phyloP scores from a whole-genome alignment of 805 yeast species.

The Candida corydali region DNA sequence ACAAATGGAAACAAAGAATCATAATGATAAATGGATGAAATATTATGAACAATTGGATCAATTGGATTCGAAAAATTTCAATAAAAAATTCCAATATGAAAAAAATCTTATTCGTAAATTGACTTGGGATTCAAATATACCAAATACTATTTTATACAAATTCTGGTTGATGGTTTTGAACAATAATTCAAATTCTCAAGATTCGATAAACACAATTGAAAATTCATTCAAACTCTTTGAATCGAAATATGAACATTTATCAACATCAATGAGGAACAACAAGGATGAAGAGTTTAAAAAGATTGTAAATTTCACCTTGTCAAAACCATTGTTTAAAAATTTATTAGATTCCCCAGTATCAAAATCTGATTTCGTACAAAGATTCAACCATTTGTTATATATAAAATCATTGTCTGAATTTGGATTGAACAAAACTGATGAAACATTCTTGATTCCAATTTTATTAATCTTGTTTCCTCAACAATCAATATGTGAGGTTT shows the following conservation, averaged over 20 bases:
- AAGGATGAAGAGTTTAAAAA: constrained; percentile 32
- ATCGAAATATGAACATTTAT: constrained; percentile 19
- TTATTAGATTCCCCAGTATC: constrained; percentile 9
- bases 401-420: constrained; percentile 34
- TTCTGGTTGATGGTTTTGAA: constrained; percentile 24
- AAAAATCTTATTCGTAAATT: constrained; percentile 28
- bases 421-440: constrained; percentile 38
- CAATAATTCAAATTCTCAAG: constrained; percentile 9
- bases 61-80: constrained; percentile 15
- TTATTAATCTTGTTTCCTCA: constrained; percentile 26
- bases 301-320: constrained; percentile 18
- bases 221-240: constrained; percentile 17
- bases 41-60: constrained; percentile 11
- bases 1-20: constrained; percentile 11
- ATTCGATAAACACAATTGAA: constrained; percentile 14
- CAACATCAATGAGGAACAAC: constrained; percentile 22
- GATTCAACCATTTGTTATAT: constrained; percentile 28
- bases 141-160: constrained; percentile 15
- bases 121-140: constrained; percentile 35
- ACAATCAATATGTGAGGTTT: constrained; percentile 22
- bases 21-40: constrained; percentile 26
- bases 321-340: constrained; percentile 26
- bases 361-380: constrained; percentile 15
- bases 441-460: constrained; percentile 34
- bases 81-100: constrained; percentile 21